Conservation (phyloP, 257 asterid species). For the Ballota nigra region DNA sequence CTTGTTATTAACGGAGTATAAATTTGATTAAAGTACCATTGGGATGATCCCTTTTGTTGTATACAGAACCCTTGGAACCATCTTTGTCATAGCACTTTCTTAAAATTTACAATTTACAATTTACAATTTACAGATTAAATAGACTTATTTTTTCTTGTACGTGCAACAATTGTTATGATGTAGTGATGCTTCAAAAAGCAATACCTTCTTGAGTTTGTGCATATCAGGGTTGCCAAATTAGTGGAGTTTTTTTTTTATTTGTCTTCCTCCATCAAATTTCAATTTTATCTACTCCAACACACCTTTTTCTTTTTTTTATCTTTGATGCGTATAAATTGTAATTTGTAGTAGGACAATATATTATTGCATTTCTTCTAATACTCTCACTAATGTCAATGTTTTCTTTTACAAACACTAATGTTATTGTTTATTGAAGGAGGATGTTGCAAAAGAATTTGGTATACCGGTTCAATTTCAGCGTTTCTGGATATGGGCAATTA, state of each 20-base stretch:
- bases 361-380: not conserved
- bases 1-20: not conserved
- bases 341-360: not conserved
- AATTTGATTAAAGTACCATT: not conserved
- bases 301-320: not conserved
- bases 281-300: not conserved
- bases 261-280: conserved; percentile 7
- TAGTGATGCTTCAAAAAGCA: not conserved
- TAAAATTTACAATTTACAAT: too few relatives aligned
- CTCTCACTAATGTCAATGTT: conserved; percentile 18
- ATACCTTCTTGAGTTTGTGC: conserved; percentile 4
- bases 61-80: too few relatives aligned
- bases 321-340: not conserved
- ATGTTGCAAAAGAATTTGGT: conserved; percentile 88
- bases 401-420: too few relatives aligned
- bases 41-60: too few relatives aligned
- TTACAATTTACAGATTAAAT: not conserved
- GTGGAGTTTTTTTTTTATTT: not conserved
- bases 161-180: not conserved
- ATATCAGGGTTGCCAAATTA: not conserved
- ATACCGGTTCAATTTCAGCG: conserved; percentile 90
- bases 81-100: not conserved
- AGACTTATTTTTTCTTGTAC: not conserved
- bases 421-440: conserved; percentile 84
- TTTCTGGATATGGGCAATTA: conserved; percentile 98